phyloP scores from a whole-genome alignment of 2,329 filamentous ascomycete genomes.

The Trichoderma afroharzianum region DNA sequence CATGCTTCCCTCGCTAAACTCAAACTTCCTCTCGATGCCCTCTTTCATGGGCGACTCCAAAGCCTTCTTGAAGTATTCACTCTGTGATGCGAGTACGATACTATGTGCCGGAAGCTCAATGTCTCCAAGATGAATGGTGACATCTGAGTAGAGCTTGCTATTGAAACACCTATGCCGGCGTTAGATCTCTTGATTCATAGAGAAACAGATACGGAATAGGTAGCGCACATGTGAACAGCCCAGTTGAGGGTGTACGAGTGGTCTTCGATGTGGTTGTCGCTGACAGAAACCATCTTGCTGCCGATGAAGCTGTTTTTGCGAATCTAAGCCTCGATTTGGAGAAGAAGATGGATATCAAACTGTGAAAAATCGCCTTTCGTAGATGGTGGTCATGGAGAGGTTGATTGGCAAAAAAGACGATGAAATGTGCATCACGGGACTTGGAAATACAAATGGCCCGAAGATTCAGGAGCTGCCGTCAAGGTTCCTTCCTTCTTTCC shows the following conservation, averaged over 20 bases:
- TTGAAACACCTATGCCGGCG: neutral
- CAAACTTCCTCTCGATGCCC: neutral
- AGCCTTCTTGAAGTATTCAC: neutral
- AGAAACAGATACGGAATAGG: neutral
- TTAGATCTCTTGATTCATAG: neutral
- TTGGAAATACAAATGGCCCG: neutral
- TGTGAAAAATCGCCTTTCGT: neutral
- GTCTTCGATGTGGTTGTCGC: neutral
- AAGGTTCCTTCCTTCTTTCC: neutral
- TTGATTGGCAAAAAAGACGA: neutral
- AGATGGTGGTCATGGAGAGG: neutral
- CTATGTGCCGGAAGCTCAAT: neutral
- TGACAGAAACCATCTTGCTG: neutral
- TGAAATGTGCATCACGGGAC: neutral
- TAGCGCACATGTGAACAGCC: neutral
- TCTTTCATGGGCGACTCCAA: neutral
- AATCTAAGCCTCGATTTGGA: neutral
- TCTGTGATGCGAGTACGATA: neutral
- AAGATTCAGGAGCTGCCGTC: neutral
- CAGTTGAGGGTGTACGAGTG: neutral
- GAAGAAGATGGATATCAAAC: neutral
- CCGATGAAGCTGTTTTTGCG: neutral
- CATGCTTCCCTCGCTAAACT: constrained; percentile 9
- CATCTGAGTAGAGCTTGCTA: neutral
- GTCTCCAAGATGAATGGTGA: neutral